Percentiles rank a stretch among this genome's conserved stretches.
Conservation (phyloP, 2,329 filamentous ascomycete genomes). For the Verticillium klebahnii region DNA sequence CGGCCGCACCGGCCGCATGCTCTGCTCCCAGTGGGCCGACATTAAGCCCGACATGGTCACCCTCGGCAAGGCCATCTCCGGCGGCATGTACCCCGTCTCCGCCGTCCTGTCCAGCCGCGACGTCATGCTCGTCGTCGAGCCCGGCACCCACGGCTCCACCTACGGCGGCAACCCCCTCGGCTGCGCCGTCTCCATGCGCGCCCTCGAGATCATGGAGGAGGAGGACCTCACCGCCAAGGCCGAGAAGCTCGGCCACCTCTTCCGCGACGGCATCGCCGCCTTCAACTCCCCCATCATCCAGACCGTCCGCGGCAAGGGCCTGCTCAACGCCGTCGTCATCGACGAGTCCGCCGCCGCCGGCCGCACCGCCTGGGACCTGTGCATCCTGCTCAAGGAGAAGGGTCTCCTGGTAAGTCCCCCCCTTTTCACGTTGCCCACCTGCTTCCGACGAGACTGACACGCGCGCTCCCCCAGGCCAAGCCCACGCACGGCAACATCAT, state of each 20-base stretch:
- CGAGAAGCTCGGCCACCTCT: constrained; percentile 73
- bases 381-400: constrained; percentile 92
- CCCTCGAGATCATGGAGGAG: constrained; percentile 89
- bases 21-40: constrained; percentile 90
- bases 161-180: constrained; percentile 96
- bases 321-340: constrained; percentile 94
- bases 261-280: constrained; percentile 72
- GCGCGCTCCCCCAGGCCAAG: constrained; percentile 66
- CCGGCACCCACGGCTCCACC: constrained; percentile 96
- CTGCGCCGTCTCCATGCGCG: constrained; percentile 91
- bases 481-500: constrained; percentile 99
- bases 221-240: constrained; percentile 79
- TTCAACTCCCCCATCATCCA: constrained; percentile 79
- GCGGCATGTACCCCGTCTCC: constrained; percentile 98
- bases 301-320: constrained; percentile 81
- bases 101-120: constrained; percentile 84
- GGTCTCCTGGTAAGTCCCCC: constrained; percentile 70
- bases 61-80: constrained; percentile 95
- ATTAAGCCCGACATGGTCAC: constrained; percentile 95
- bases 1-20: constrained; percentile 86
- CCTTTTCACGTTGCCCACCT: background rate
- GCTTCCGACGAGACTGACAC: background rate
- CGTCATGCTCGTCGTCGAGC: constrained; percentile 92
- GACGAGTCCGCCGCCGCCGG: constrained; percentile 83
- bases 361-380: constrained; percentile 92